A percentile compares a stretch with the other conserved stretches of the same genome.
phyloP scores from a whole-genome alignment of 2,329 filamentous ascomycete genomes.

The Pestalotiopsis fici region DNA sequence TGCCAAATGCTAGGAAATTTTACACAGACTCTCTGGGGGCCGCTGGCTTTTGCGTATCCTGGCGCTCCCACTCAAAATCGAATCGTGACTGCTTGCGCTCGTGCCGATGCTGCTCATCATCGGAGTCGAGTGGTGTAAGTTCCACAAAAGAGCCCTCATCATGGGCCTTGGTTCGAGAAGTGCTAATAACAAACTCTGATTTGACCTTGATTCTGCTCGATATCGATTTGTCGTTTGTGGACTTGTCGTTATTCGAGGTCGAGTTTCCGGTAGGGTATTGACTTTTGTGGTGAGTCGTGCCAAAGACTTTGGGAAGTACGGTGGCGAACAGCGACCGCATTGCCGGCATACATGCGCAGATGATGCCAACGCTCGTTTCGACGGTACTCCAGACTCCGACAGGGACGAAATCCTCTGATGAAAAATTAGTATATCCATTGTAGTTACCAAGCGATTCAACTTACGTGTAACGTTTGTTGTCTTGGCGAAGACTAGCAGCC shows the following conservation, averaged over 20 bases:
- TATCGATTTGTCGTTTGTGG: background rate
- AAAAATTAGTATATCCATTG: background rate
- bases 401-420: background rate
- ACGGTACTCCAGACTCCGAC: background rate
- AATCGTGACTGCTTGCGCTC: background rate
- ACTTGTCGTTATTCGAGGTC: background rate
- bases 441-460: background rate
- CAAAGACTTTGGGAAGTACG: background rate
- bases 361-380: background rate
- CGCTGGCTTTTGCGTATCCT: background rate
- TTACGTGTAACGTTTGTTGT: slow-evolving; percentile 1
- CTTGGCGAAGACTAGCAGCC: slow-evolving; percentile 11
- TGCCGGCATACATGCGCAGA: slow-evolving; percentile 2
- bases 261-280: background rate
- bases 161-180: background rate
- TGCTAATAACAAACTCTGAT: background rate
- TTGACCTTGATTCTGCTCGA: background rate
- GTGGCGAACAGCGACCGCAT: background rate
- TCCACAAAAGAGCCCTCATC: background rate
- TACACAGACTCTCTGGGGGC: background rate
- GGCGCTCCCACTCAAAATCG: background rate
- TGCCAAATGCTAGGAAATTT: background rate
- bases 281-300: background rate
- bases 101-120: background rate
- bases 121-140: background rate